Percentiles rank a stretch among this genome's conserved stretches.
Conservation (phyloP, 1,139 yeast species). For the Suhomyces guaymorum region DNA sequence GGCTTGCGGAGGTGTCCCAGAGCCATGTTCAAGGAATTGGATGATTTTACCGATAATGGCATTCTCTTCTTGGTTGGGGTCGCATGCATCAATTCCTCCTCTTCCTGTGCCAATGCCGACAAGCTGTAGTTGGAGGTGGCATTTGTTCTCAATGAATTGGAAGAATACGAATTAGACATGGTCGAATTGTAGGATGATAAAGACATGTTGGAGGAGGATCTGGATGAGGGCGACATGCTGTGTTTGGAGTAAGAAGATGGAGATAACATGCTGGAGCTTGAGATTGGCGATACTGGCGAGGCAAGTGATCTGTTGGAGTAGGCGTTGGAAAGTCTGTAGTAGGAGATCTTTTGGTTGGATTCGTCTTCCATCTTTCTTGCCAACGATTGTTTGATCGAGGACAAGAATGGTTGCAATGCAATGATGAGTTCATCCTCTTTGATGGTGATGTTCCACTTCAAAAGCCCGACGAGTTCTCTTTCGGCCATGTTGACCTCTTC, state of each 20-base stretch:
- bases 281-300: constrained; percentile 17
- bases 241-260: constrained; percentile 14
- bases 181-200: constrained; percentile 19
- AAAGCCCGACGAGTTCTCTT: constrained; percentile 74
- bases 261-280: constrained; percentile 16
- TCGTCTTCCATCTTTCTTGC: constrained; percentile 33
- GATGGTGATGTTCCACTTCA: constrained; percentile 82
- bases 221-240: constrained; percentile 14
- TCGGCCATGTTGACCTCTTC: constrained; percentile 90
- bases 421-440: constrained; percentile 66
- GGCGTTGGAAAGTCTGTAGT: constrained; percentile 40
- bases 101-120: constrained; percentile 16
- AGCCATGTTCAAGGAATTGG: constrained; percentile 16
- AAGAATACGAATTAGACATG: constrained; percentile 23
- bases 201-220: constrained; percentile 19
- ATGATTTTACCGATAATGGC: constrained; percentile 27
- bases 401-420: constrained; percentile 73
- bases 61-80: constrained; percentile 14
- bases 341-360: constrained; percentile 35
- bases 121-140: constrained; percentile 16
- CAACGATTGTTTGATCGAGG: constrained; percentile 56
- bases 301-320: constrained; percentile 15
- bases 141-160: constrained; percentile 11
- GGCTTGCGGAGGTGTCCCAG: constrained; percentile 7
- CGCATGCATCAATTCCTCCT: constrained; percentile 15